Evolutionary conservation across 148 eudicot species (phyloP).

Genomic region (Vaccinium darrowii): DNA sequence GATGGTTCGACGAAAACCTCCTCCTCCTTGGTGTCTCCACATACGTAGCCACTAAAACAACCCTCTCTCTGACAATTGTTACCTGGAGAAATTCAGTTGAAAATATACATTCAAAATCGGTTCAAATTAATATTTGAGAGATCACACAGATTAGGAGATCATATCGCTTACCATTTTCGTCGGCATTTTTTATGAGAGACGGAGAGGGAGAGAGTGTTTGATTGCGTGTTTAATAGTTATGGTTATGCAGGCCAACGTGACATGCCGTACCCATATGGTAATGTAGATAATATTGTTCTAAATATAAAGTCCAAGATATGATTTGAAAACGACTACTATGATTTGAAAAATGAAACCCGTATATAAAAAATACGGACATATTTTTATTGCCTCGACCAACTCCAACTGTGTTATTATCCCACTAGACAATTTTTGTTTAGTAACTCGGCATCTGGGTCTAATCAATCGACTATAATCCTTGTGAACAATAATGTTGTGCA

Average conservation of each 20-base stretch:
- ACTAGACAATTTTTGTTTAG: too few species aligned
- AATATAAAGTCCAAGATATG: too few species aligned
- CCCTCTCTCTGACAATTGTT: slow-evolving; percentile 20
- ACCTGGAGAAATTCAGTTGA: slow-evolving; percentile 14
- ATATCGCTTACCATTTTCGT: slow-evolving; percentile 15
- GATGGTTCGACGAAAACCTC: slow-evolving; percentile 16
- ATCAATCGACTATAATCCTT: too few species aligned
- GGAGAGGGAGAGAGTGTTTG: not conserved
- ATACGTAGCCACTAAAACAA: slow-evolving; percentile 32
- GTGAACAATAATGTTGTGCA: too few species aligned
- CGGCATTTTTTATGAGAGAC: slow-evolving; percentile 15
- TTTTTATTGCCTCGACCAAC: too few species aligned
- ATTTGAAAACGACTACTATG: too few species aligned
- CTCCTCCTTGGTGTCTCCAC: slow-evolving; percentile 33
- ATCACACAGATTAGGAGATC: not conserved
- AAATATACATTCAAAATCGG: not conserved
- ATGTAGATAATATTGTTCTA: not conserved
- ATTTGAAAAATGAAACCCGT: too few species aligned
- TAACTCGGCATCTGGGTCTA: too few species aligned
- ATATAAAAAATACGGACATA: too few species aligned
- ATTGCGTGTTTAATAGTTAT: not conserved
- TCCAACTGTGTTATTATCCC: too few species aligned
- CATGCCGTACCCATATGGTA: slow-evolving; percentile 4
- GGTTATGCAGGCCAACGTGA: slow-evolving; percentile 25
- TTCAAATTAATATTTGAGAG: not conserved